Percentiles rank a stretch among this genome's conserved stretches.
phyloP scores from a whole-genome alignment of 495 filamentous ascomycete genomes.

The Hypoxylon perforatum region DNA sequence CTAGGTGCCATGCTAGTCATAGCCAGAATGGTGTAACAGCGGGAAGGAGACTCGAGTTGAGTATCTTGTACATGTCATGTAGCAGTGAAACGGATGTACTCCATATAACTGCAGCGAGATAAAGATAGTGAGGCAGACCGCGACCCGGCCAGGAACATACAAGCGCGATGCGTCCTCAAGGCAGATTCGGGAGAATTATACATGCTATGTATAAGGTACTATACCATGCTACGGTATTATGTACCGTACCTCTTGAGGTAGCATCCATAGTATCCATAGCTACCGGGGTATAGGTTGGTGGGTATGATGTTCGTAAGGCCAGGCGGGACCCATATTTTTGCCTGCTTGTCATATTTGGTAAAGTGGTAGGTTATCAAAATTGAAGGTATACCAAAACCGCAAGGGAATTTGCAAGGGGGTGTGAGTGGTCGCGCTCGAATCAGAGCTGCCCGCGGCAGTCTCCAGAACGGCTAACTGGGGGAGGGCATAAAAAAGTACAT shows the following conservation, averaged over 20 bases:
- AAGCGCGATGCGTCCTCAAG: slow-evolving; percentile 34
- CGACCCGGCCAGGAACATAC: slow-evolving; percentile 26
- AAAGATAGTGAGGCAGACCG: slow-evolving; percentile 42
- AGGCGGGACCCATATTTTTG: slow-evolving; percentile 24
- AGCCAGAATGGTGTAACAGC: slow-evolving; percentile 32
- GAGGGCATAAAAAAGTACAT: slow-evolving; percentile 21
- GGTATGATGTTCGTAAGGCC: slow-evolving; percentile 32
- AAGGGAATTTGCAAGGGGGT: slow-evolving; percentile 4
- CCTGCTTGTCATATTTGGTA: slow-evolving; percentile 34
- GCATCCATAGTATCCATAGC: neutral
- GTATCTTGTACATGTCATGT: slow-evolving; percentile 4
- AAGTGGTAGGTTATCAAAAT: slow-evolving; percentile 43
- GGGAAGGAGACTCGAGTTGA: slow-evolving; percentile 18
- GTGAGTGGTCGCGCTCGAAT: slow-evolving; percentile 21
- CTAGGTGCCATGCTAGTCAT: slow-evolving; percentile 21
- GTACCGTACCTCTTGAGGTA: neutral
- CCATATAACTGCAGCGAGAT: slow-evolving; percentile 44
- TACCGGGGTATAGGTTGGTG: slow-evolving; percentile 20
- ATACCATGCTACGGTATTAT: too few species aligned
- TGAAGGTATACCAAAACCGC: slow-evolving; percentile 24
- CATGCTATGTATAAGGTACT: slow-evolving; percentile 5
- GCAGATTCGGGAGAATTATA: slow-evolving; percentile 43
- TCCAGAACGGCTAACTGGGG: slow-evolving; percentile 9
- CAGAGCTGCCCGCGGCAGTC: slow-evolving; percentile 24
- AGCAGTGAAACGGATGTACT: slow-evolving; percentile 36